Conservation (phyloP, 1,284 basidiomycete genomes). For the Inonotus hispidus region DNA sequence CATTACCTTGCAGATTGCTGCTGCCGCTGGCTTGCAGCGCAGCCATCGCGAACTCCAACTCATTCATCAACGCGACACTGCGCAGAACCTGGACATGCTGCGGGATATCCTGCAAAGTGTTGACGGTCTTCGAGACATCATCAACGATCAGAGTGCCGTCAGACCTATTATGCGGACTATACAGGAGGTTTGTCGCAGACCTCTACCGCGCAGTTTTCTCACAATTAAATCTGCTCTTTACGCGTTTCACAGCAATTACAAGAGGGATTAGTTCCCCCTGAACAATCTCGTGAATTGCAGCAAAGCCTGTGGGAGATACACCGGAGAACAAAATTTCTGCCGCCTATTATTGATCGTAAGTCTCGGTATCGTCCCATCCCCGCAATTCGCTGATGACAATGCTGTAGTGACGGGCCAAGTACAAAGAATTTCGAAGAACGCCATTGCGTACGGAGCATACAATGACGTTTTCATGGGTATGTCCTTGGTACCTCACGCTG, state of each 20-base stretch:
- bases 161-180: conserved; percentile 37
- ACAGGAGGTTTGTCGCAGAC: conserved; percentile 31
- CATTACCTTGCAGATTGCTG: conserved; percentile 31
- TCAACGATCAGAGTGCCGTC: conserved; percentile 21
- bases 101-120: conserved; percentile 30
- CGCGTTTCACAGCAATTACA: conserved; percentile 23
- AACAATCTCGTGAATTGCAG: conserved; percentile 28
- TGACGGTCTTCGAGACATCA: conserved; percentile 29
- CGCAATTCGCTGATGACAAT: not conserved
- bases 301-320: conserved; percentile 35
- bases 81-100: conserved; percentile 36
- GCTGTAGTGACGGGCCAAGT: conserved; percentile 40
- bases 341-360: conserved; percentile 38
- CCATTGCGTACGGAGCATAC: conserved; percentile 32
- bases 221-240: not conserved
- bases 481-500: conserved; percentile 4
- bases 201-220: conserved; percentile 19
- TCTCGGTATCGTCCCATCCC: not conserved
- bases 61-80: conserved; percentile 31
- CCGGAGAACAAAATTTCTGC: conserved; percentile 31
- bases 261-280: conserved; percentile 28
- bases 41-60: conserved; percentile 25
- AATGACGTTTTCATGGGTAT: conserved; percentile 37
- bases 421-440: conserved; percentile 26
- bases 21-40: conserved; percentile 26